Conservation (phyloP, 768 basidiomycete species). For the Lactifluus subvellereus region DNA sequence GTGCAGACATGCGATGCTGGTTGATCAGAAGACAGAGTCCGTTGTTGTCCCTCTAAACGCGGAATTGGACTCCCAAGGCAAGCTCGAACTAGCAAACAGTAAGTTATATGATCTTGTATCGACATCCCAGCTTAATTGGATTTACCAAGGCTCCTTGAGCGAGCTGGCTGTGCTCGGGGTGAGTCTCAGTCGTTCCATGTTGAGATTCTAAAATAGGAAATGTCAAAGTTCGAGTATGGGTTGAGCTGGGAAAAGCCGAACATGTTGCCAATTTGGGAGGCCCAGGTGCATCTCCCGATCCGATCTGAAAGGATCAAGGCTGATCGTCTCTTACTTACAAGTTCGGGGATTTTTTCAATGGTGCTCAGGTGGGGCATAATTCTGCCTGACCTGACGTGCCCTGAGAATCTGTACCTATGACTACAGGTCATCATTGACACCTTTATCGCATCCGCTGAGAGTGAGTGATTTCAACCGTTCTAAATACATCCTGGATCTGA, state of each 20-base stretch:
- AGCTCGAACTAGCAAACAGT: conserved; percentile 87
- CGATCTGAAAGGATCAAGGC: conserved; percentile 1
- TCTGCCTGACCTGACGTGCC: not conserved
- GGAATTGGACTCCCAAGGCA: conserved; percentile 48
- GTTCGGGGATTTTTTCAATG: conserved; percentile 94
- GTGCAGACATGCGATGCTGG: conserved; percentile 78
- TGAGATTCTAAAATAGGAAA: not conserved
- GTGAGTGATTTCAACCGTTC: conserved; percentile 39
- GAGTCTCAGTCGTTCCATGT: conserved; percentile 28
- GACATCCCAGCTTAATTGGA: not conserved
- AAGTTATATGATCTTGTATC: conserved; percentile 22
- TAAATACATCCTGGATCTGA: conserved; percentile 1
- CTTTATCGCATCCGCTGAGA: conserved; percentile 77
- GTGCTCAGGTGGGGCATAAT: conserved; percentile 50
- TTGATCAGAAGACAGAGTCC: conserved; percentile 78
- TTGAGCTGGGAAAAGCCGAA: conserved; percentile 83
- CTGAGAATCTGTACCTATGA: not conserved
- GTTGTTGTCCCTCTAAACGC: conserved; percentile 81
- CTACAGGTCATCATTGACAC: conserved; percentile 79
- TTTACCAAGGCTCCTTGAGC: conserved; percentile 65
- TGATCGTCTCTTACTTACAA: conserved; percentile 32
- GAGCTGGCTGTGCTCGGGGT: conserved; percentile 88
- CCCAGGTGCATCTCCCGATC: conserved; percentile 49
- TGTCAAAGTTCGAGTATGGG: conserved; percentile 76
- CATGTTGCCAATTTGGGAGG: conserved; percentile 86